phyloP scores from a whole-genome alignment of 495 filamentous ascomycete genomes.

The Aspergillus leporis region DNA sequence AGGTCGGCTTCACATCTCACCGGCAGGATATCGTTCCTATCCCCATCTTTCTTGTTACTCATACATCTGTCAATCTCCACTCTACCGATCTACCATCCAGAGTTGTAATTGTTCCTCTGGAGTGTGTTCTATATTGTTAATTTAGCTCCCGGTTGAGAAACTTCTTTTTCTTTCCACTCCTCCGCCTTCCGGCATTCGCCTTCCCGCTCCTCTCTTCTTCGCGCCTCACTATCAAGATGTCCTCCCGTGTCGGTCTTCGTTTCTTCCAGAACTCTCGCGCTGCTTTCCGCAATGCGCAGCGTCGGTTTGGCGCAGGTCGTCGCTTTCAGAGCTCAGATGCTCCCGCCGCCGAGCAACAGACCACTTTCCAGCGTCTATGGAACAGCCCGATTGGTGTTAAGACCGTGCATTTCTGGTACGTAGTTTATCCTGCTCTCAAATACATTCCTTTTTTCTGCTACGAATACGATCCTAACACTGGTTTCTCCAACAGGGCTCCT shows the following conservation, averaged over 20 bases:
- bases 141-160: not conserved
- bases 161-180: conserved; percentile 1
- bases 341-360: conserved; percentile 52
- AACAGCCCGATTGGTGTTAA: conserved; percentile 85
- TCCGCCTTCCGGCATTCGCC: conserved; percentile 21
- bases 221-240: conserved; percentile 26
- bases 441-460: not conserved
- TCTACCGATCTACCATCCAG: not conserved
- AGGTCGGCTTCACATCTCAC: conserved; percentile 8
- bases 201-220: conserved; percentile 19
- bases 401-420: conserved; percentile 97
- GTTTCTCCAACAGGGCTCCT: conserved; percentile 65
- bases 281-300: conserved; percentile 51
- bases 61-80: not conserved
- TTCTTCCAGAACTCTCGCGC: conserved; percentile 53
- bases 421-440: not conserved
- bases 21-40: not conserved
- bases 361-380: conserved; percentile 72
- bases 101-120: not conserved
- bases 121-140: not conserved
- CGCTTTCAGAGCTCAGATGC: conserved; percentile 67
- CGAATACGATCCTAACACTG: not conserved
- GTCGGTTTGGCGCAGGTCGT: conserved; percentile 52
- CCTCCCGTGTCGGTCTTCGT: conserved; percentile 50
- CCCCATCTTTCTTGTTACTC: not conserved